A percentile compares a stretch with the other conserved stretches of the same genome.
phyloP scores from a whole-genome alignment of 208 protist species.

The Leishmania tarentolae region DNA sequence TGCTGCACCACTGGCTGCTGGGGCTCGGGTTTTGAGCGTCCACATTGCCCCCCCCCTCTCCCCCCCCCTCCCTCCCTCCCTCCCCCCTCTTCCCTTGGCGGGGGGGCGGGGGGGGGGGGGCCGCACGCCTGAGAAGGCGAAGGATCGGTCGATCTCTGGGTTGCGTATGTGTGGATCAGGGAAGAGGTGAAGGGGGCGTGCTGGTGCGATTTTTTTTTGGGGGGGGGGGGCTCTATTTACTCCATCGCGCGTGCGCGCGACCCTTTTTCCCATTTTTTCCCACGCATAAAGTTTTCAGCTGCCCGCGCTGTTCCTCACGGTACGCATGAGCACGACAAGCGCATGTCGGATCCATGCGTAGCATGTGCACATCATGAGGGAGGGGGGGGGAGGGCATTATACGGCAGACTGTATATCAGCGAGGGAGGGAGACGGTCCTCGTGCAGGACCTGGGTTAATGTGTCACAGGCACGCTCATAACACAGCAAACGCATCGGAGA shows the following conservation, averaged over 20 bases:
- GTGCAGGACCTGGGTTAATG: background rate
- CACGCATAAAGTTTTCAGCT: too few species aligned
- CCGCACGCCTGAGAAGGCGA: too few species aligned
- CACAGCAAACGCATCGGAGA: background rate
- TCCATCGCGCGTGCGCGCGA: background rate
- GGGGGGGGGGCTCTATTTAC: too few species aligned
- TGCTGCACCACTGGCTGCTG: conserved; percentile 88
- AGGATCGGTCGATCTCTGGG: too few species aligned
- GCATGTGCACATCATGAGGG: background rate
- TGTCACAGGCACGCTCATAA: background rate
- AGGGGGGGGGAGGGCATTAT: background rate
- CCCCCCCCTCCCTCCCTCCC: too few species aligned
- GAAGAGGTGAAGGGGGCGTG: background rate
- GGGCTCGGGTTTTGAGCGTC: conserved; percentile 77
- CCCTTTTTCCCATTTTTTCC: too few species aligned
- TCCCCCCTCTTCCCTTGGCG: too few species aligned
- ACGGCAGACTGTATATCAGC: background rate
- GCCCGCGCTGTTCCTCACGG: too few species aligned
- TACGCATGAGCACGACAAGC: background rate
- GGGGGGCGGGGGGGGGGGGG: too few species aligned
- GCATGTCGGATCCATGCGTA: background rate
- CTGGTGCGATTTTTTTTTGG: background rate
- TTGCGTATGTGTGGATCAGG: too few species aligned
- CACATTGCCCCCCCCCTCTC: too few species aligned
- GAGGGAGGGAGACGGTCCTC: background rate